Base-by-base conservation (phyloP, 192 early-diverging fungal species). In the Piromyces finnis region DNA sequence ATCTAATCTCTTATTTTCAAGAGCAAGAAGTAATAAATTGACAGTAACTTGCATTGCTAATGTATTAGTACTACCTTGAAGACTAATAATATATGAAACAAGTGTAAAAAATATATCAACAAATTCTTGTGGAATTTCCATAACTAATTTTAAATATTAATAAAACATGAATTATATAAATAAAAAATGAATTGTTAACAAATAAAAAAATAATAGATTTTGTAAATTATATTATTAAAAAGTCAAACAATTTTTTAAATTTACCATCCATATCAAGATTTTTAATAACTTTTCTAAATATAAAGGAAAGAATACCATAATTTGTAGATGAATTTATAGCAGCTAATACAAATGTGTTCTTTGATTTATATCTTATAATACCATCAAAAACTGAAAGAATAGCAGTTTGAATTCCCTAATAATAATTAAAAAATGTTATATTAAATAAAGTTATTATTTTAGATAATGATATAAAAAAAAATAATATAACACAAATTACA, bases 321-420 rank as follows among this genome's bases (percentile, higher is more conserved):
- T 95, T 97, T 6, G 95, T 95, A 3, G 95, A 94, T 3, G 95
- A 94, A 80, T 96, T 97, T 78, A 97, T 84, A 2, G 95, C 94
- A 18, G 93, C 89, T 59, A 96, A 87, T 2, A 96, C 93, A 77
- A 95, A 95, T 29, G 86, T 86, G 2, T 95, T 85, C 79, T 92
- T 91, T 37, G 83, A 86, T 59, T 95, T 91, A 82, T 95, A 90
- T 81, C 93, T 92, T 28, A 93, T 89, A 77, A 99, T 86, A 59
- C 89, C 92, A 82, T 98, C 96, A 78, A 99, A 82, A 22, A 92
- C 93, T 82, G 92, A 90, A 18, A 97, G 83, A 13, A 94, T 92
- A 17, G 91, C 92, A 15, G 94, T 92, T 86, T 96, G 95, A 28
- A 96, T 84, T 41, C 88, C 86, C 89, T 93, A 81, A 32, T 32